Base-by-base conservation (phyloP, 2,329 filamentous ascomycete species). In the Alternaria infectoria region DNA sequence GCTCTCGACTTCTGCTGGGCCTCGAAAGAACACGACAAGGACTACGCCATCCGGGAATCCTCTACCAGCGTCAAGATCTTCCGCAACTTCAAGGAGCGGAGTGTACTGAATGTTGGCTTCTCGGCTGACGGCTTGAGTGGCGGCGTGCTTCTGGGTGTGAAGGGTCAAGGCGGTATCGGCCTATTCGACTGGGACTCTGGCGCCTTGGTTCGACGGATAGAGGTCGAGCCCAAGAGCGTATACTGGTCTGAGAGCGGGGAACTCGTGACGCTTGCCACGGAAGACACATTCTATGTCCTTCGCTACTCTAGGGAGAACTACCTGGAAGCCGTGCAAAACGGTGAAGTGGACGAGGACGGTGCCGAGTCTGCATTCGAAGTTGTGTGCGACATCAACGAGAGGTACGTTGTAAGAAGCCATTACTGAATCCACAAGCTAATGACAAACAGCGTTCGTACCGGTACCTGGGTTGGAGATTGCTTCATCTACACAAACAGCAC, bases 231-330 rank as follows among this genome's bases (percentile, higher is more conserved):
- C 3, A 86, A 85, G 77, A 85, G 84, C 67, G 88, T 99, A 12
- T 97, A 97, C 86, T 99, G 96, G 96, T 97, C 94, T 4, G 96
- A 98, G 75, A 96, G 90, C 69, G 96, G 96, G 66, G 96, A 99
- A 82, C 86, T 99, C 46, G 93, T 98, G 36, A 88, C 93, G 8
- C 88, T 99, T 74, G 94, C 94, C 17, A 98, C 95, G 77, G 95
- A 98, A 62, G 96, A 98, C 77, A 93, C 91, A 43, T 97, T 93
- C 81, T 99, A 98, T 77, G 93, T 99, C 54, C 85, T 99, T 58
- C 89, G 96, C 59, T 99, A 93, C 82, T 97, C 93, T 12, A 86
- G 94, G 62, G 95, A 98, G 73, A 91, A 90, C 77, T 98, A 97
- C 73, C 82, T 94, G 40, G 91, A 93, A 64, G 95, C 92, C 5